Conservation (phyloP, 2,329 filamentous ascomycete species). For the Fusarium goolgardi region DNA sequence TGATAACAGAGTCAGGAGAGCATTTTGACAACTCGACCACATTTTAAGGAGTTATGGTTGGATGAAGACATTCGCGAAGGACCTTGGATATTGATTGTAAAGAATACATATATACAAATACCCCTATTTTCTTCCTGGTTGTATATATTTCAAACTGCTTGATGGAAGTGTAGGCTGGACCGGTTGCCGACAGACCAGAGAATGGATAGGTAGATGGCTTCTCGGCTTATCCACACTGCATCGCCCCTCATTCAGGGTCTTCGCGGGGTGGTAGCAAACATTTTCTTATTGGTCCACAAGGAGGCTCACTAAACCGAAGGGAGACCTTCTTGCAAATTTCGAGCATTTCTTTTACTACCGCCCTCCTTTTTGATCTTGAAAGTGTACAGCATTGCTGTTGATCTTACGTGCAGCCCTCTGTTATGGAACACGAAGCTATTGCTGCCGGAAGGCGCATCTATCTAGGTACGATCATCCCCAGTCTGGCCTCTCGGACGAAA, state of each 20-base stretch:
- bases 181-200: too few species aligned
- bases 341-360: not conserved
- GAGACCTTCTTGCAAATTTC: not conserved
- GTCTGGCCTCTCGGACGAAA: not conserved
- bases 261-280: slow-evolving; percentile 3
- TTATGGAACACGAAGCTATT: slow-evolving; percentile 41
- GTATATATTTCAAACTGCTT: not conserved
- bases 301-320: slow-evolving; percentile 8
- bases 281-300: slow-evolving; percentile 9
- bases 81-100: not conserved
- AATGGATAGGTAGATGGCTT: not conserved
- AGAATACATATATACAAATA: not conserved
- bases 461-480: slow-evolving; percentile 52
- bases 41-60: not conserved
- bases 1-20: not conserved
- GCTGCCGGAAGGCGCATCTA: slow-evolving; percentile 64
- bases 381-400: not conserved
- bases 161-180: not conserved
- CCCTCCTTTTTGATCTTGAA: not conserved
- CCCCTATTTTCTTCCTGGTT: not conserved
- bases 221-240: slow-evolving; percentile 2
- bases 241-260: slow-evolving; percentile 13
- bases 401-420: not conserved
- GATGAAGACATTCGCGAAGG: too few species aligned
- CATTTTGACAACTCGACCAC: not conserved